Conservation (phyloP, 108 stramenopile species). For the Epipyxis sp. region DNA sequence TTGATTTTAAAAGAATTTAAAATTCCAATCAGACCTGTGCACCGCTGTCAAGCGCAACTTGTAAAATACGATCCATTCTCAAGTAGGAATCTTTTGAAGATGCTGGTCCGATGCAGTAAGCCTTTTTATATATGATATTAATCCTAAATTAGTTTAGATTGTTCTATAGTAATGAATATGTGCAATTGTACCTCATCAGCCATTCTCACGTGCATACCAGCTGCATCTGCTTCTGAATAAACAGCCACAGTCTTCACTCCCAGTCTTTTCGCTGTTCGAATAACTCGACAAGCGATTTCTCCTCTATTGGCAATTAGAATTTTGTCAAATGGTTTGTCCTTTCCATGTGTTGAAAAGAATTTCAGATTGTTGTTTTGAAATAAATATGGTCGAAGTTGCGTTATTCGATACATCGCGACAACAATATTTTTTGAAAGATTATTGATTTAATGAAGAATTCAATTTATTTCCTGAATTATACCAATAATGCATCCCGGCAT, state of each 20-base stretch:
- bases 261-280: constrained; percentile 35
- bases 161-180: not conserved
- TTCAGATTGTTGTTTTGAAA: not conserved
- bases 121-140: constrained; percentile 27
- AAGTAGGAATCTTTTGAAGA: constrained; percentile 55
- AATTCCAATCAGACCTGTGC: constrained; percentile 43
- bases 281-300: constrained; percentile 62
- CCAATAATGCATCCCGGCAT: no score
- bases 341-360: not conserved
- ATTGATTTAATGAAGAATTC: no score
- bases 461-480: no score
- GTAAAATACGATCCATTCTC: constrained; percentile 46
- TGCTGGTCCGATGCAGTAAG: constrained; percentile 55
- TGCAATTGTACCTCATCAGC: constrained; percentile 43
- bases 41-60: constrained; percentile 43
- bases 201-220: constrained; percentile 41
- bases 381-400: not conserved
- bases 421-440: no score
- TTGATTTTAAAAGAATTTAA: not conserved
- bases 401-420: no score
- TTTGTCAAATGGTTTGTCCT: constrained; percentile 45
- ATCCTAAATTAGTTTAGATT: not conserved
- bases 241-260: constrained; percentile 64
- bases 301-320: constrained; percentile 63
- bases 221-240: constrained; percentile 58